Evolutionary conservation across 306 rosid genomes (phyloP).

Genomic region (Cucurbita moschata): DNA sequence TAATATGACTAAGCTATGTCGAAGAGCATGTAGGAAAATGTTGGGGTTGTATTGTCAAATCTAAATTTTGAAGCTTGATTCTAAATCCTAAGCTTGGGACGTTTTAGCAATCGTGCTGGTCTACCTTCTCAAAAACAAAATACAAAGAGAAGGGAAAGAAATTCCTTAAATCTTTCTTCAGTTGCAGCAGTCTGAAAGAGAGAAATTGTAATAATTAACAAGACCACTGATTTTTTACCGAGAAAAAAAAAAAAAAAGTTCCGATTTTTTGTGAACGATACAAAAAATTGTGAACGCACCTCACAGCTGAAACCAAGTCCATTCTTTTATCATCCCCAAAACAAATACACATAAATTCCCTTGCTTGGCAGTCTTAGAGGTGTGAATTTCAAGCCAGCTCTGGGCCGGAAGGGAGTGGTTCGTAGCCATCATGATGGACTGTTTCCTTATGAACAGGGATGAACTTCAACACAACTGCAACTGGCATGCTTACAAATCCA

Average conservation of each 20-base stretch:
- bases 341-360: background rate
- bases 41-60: no score
- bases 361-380: background rate
- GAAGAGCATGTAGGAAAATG: no score
- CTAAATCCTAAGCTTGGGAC: no score
- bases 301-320: background rate
- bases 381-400: conserved; percentile 26
- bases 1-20: no score
- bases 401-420: conserved; percentile 48
- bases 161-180: background rate
- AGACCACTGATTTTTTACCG: no score
- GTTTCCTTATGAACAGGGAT: conserved; percentile 47
- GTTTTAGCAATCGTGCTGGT: no score
- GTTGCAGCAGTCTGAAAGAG: background rate
- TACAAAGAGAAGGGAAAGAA: background rate
- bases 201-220: background rate
- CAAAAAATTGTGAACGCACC: background rate
- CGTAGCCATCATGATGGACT: conserved; percentile 64
- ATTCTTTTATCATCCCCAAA: background rate
- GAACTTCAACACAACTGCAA: conserved; percentile 63
- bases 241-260: no score
- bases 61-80: no score
- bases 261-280: background rate
- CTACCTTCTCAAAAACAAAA: background rate
- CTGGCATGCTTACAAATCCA: conserved; percentile 63